A percentile compares a stretch with the other conserved stretches of the same genome.
Evolutionary conservation across 176 grass and related monocot genomes (phyloP).

Genomic region (Zoysia japonica): DNA sequence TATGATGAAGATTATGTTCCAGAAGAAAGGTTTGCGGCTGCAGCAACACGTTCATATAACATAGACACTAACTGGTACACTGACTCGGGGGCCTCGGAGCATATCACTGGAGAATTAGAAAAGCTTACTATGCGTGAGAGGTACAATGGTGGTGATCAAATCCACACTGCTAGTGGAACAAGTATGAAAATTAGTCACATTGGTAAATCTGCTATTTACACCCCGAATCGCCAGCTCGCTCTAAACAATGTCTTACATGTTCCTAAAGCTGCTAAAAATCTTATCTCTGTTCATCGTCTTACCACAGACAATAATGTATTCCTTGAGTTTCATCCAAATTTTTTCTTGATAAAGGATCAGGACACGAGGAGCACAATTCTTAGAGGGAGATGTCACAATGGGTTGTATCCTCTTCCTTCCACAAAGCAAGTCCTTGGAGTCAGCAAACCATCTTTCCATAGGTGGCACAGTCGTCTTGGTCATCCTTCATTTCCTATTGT

Average conservation of each 20-base stretch:
- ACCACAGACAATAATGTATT: background rate
- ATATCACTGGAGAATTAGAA: background rate
- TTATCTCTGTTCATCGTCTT: background rate
- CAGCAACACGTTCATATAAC: background rate
- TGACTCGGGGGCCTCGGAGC: background rate
- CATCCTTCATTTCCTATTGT: background rate
- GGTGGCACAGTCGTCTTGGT: background rate
- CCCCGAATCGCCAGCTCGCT: background rate
- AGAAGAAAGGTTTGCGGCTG: no score
- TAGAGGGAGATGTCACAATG: background rate
- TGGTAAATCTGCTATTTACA: background rate
- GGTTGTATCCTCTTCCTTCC: background rate
- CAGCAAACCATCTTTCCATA: background rate
- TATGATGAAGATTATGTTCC: background rate
- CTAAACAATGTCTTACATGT: background rate
- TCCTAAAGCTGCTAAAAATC: background rate
- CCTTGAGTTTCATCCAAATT: background rate
- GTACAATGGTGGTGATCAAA: background rate
- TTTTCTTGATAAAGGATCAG: background rate
- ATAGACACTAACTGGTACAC: background rate
- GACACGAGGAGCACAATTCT: background rate
- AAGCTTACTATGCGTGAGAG: background rate
- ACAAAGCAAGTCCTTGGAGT: background rate
- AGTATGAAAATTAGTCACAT: background rate
- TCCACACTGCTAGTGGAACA: background rate